These are phyloP conservation scores for Syzygium aqueum DNA, from an alignment of 345 rosid genomes.

Conservation along the genomic window DNA sequence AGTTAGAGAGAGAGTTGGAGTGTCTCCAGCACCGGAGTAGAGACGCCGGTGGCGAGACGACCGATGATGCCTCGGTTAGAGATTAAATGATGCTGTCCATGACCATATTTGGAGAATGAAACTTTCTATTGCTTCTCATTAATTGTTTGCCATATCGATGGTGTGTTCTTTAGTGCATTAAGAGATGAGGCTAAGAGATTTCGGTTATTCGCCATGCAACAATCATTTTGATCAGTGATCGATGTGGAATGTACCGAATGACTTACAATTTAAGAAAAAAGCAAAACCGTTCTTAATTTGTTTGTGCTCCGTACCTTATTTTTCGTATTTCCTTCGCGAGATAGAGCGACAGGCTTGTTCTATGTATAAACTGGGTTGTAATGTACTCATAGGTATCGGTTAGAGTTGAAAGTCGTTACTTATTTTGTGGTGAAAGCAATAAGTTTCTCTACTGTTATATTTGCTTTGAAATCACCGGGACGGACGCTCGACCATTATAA, in stretches of 20 bases:
- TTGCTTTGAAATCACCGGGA: background rate
- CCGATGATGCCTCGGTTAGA: background rate
- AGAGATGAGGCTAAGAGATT: background rate
- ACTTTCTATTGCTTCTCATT: background rate
- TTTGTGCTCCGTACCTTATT: background rate
- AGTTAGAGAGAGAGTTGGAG: slow-evolving; percentile 36
- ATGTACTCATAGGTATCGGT: background rate
- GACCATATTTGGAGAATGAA: background rate
- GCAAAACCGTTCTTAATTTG: background rate
- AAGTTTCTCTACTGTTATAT: background rate
- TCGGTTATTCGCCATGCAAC: background rate
- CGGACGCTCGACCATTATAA: background rate
- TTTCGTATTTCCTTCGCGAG: background rate
- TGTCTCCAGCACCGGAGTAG: slow-evolving; percentile 18
- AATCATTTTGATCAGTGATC: background rate
- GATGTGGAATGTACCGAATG: background rate
- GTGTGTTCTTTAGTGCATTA: background rate
- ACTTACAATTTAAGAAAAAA: background rate
- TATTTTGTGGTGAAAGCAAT: background rate
- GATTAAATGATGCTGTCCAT: background rate
- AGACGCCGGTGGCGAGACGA: slow-evolving; percentile 13
- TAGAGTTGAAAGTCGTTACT: background rate
- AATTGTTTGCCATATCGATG: background rate
- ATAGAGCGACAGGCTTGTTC: background rate
- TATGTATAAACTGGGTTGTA: background rate